Conservation (phyloP, 352 stramenopile genomes). For the Elongisporangium anandrum region DNA sequence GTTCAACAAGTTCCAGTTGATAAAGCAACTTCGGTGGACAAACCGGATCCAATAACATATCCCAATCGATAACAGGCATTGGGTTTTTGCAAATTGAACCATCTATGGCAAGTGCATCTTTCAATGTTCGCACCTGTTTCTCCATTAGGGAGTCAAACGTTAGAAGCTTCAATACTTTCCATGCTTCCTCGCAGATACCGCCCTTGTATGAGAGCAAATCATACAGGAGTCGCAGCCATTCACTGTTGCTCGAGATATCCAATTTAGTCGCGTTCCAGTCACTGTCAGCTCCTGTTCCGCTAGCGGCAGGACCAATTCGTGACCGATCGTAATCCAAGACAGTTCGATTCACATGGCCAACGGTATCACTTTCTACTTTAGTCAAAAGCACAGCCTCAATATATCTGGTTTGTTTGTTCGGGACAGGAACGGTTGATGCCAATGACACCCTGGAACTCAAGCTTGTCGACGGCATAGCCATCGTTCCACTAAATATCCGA, state of each 20-base stretch:
- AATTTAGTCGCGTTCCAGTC: conserved; percentile 71
- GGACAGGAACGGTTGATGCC: conserved; percentile 19
- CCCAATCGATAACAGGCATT: conserved; percentile 43
- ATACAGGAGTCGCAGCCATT: conserved; percentile 40
- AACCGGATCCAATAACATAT: conserved; percentile 44
- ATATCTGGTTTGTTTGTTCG: conserved; percentile 31
- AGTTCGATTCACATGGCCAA: conserved; percentile 39
- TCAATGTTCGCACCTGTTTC: conserved; percentile 65
- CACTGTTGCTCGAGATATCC: conserved; percentile 49
- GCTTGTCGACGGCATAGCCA: conserved; percentile 12
- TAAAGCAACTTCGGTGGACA: conserved; percentile 64
- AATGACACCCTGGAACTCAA: conserved; percentile 8
- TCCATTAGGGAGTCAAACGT: conserved; percentile 59
- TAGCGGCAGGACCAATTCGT: conserved; percentile 7
- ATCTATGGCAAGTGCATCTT: conserved; percentile 60
- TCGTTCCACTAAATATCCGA: conserved; percentile 32
- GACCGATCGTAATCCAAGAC: conserved; percentile 34
- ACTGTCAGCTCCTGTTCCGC: conserved; percentile 37
- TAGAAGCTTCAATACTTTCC: conserved; percentile 73
- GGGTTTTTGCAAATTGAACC: conserved; percentile 45
- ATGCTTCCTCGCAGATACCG: conserved; percentile 63
- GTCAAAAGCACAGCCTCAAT: conserved; percentile 58
- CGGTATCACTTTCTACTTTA: conserved; percentile 64
- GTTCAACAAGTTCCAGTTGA: conserved; percentile 60
- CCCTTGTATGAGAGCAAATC: conserved; percentile 37